Evolutionary conservation across 345 rosid species (phyloP).

Genomic region (Noccaea bulbosa): DNA sequence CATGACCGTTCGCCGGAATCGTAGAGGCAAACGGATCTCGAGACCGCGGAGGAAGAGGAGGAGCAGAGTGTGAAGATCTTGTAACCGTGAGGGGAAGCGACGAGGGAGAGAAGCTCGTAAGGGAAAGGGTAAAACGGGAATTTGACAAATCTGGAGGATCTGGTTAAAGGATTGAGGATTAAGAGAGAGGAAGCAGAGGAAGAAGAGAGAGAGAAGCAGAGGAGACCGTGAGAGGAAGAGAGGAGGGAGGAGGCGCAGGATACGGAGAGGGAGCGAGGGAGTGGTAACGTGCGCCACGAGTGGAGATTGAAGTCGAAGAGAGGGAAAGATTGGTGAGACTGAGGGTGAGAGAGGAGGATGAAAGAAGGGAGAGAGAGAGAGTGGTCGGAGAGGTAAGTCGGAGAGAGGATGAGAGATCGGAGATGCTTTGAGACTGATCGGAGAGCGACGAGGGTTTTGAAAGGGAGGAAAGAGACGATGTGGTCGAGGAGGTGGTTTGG

Average conservation of each 20-base stretch:
- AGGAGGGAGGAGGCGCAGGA: slow-evolving; percentile 46
- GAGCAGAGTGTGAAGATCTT: slow-evolving; percentile 64
- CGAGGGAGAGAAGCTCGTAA: slow-evolving; percentile 65
- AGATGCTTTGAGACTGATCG: slow-evolving; percentile 68
- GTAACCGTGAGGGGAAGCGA: slow-evolving; percentile 57
- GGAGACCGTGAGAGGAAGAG: slow-evolving; percentile 71
- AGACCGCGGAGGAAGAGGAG: slow-evolving; percentile 35
- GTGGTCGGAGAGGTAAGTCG: slow-evolving; percentile 31
- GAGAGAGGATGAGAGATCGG: slow-evolving; percentile 53
- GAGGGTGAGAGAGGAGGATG: slow-evolving; percentile 81
- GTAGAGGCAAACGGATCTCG: slow-evolving; percentile 55
- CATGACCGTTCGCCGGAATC: slow-evolving; percentile 60
- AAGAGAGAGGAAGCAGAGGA: slow-evolving; percentile 57
- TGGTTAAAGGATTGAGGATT: slow-evolving; percentile 66
- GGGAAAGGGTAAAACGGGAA: slow-evolving; percentile 69
- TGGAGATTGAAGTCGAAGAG: slow-evolving; percentile 61
- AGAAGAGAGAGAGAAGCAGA: slow-evolving; percentile 62
- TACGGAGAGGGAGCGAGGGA: slow-evolving; percentile 47
- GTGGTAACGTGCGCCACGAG: slow-evolving; percentile 59
- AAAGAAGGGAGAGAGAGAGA: slow-evolving; percentile 57
- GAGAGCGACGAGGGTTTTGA: slow-evolving; percentile 56
- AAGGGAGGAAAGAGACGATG: slow-evolving; percentile 64
- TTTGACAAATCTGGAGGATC: slow-evolving; percentile 59
- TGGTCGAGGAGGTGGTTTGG: slow-evolving; percentile 73
- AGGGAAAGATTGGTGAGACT: slow-evolving; percentile 52